Percentiles rank a stretch among this genome's conserved stretches.
Conservation (phyloP, 306 rosid genomes). For the Phaseolus lunatus region DNA sequence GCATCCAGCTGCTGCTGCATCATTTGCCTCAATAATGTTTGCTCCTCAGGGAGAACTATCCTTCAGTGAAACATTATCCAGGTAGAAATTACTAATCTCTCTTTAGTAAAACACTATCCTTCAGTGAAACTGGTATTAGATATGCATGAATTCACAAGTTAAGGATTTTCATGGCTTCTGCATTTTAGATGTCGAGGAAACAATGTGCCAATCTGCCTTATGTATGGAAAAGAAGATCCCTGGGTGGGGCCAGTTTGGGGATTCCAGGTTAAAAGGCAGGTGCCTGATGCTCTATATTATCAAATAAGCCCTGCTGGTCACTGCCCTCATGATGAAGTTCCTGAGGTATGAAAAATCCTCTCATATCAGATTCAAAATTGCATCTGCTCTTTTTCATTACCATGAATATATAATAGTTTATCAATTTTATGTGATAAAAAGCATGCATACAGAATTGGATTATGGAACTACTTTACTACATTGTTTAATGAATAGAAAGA, state of each 20-base stretch:
- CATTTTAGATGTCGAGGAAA: slow-evolving; percentile 66
- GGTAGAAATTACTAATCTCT: slow-evolving; percentile 51
- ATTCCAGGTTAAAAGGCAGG: slow-evolving; percentile 67
- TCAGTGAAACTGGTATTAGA: slow-evolving; percentile 49
- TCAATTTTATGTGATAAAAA: slow-evolving; percentile 1
- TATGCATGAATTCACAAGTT: slow-evolving; percentile 29
- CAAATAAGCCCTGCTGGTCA: slow-evolving; percentile 98
- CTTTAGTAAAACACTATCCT: slow-evolving; percentile 52
- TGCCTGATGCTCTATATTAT: slow-evolving; percentile 90
- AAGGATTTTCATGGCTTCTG: slow-evolving; percentile 35
- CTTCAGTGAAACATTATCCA: slow-evolving; percentile 72
- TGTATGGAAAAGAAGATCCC: slow-evolving; percentile 97
- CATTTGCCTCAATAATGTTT: slow-evolving; percentile 95
- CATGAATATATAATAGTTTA: slow-evolving; percentile 1
- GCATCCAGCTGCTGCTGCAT: slow-evolving; percentile 98
- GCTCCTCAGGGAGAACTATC: slow-evolving; percentile 90
- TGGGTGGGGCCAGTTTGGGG: slow-evolving; percentile 98
- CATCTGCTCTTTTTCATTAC: not conserved
- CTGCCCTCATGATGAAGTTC: slow-evolving; percentile 99
- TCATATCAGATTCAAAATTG: not conserved
- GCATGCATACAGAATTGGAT: not conserved
- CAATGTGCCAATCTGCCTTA: slow-evolving; percentile 75
- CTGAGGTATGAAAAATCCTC: slow-evolving; percentile 71
- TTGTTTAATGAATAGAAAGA: not conserved
- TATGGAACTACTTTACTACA: not conserved